Conservation (phyloP, 805 yeast species). For the Brettanomyces bruxellensis region DNA sequence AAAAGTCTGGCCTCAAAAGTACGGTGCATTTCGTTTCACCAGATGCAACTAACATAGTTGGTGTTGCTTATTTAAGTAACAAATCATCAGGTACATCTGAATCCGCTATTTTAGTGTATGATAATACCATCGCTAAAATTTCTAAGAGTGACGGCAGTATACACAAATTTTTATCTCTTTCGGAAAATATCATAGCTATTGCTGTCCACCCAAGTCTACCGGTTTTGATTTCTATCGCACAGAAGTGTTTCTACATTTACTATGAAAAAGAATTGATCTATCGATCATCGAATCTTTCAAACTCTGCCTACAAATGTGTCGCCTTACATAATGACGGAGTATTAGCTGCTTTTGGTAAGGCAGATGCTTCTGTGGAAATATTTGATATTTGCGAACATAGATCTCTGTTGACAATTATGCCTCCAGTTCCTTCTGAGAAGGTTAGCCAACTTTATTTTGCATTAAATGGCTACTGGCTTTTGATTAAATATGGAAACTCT, state of each 20-base stretch:
- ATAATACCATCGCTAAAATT: no score
- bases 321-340: conserved; percentile 15
- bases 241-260: neutral
- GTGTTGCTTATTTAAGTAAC: no score
- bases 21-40: no score
- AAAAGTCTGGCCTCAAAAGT: no score
- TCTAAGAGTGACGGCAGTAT: no score
- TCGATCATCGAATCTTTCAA: conserved; percentile 1
- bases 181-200: neutral
- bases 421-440: conserved; percentile 8
- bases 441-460: conserved; percentile 7
- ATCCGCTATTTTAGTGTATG: no score
- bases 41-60: no score
- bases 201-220: conserved; percentile 10
- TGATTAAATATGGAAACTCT: conserved; percentile 8
- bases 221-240: conserved; percentile 1
- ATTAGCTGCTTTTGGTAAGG: conserved; percentile 8
- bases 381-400: conserved; percentile 31
- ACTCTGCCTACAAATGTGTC: neutral
- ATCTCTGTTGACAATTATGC: conserved; percentile 25
- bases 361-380: conserved; percentile 23
- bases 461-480: conserved; percentile 56
- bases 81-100: no score
- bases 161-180: no score
- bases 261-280: conserved; percentile 4